Base-by-base conservation (phyloP, 1,284 basidiomycete genomes). In the Cryptococcus amylolentus region DNA sequence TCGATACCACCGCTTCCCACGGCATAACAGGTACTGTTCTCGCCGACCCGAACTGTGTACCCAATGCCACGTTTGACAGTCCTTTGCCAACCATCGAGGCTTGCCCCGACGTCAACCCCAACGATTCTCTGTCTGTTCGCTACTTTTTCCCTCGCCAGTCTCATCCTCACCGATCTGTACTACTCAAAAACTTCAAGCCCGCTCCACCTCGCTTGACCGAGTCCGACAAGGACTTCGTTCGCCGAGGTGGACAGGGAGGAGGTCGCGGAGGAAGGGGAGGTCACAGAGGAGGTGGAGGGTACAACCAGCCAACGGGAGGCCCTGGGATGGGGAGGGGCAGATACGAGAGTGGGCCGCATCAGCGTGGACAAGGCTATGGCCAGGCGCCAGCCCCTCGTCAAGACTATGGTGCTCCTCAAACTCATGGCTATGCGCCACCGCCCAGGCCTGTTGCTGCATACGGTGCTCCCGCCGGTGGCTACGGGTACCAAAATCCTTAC, bases 141-240 rank as follows among this genome's bases (percentile, higher is more conserved):
- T 98, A 93, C 78, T 87, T 85, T 73, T 97, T 94, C 82, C 94
- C 96, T 0, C 83, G 85, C 67, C 93, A 97, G 71, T 74, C 86
- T 23, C 83, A 83, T 5, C 89, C 91, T 4, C 96, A 99, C 74
- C 86, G 85, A 48, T 95, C 91, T 14, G 81, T 88, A 23, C 78
- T 98, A 23, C 80, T 99, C 1, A 86, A 87, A 6, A 90, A 91
- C 1, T 85, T 86, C 41, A 84, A 80, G 57, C 82, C 82, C 51
- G 82, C 84, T 0, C 78, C 81, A 40, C 83, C 85, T 2, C 77
- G 86, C 2, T 81, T 99, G 27, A 86, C 82, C 5, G 76, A 86
- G 13, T 80, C 81, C 18, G 96, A 99, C 73, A 80, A 88, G 51
- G 89, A 96, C 55, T 78, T 76, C 55, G 82, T 83, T 2, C 75